Base-by-base conservation (phyloP, 2,329 filamentous ascomycete genomes). In the Cercospora nicotianae region DNA sequence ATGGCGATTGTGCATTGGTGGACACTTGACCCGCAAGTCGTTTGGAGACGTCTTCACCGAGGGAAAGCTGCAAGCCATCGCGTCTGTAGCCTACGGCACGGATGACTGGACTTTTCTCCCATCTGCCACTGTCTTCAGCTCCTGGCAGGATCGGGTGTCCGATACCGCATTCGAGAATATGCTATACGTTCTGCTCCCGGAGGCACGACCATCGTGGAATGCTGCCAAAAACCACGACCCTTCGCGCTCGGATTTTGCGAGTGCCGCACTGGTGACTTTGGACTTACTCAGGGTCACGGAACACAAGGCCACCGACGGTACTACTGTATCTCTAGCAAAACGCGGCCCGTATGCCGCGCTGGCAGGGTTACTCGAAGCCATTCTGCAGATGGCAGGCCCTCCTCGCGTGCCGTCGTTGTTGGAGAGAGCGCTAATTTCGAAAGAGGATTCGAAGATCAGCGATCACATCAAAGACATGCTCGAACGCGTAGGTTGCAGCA, bases 41-140 rank as follows among this genome's bases (percentile, higher is more conserved):
- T 31, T 63, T 18, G 67, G 59, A 7, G 26, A 61, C 8, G 33
- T 13, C 10, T 33, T 31, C 16, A 57, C 23, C 9, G 62, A 65
- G 16, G 59, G 23, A 8, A 63, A 63, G 30, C 36, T 23, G 30
- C 62, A 51, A 36, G 62, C 62, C 30, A 57, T 60, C 16, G 55
- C 63, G n/a, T 59, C 65, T 7, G 39, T 63, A 36, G 58, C 58
- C 23, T 33, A 30, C 3, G 31, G 12, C 23, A 60, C 63, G 31
- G 18, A 67, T 20, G 69, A 71, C 26, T 73, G 71, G 71, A 65
- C 33, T 20, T 73, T 73, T 55, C 60, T 73, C 13, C 71, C 71
- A n/a, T 45, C 69, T 59, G 13, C 59, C 13, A 48, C 30, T 45
- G 58, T 64, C 7, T 73, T 73, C 59, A 61, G 42, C 23, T 39